Conservation (phyloP, 2,329 filamentous ascomycete species). For the Botrytis pseudocinerea region DNA sequence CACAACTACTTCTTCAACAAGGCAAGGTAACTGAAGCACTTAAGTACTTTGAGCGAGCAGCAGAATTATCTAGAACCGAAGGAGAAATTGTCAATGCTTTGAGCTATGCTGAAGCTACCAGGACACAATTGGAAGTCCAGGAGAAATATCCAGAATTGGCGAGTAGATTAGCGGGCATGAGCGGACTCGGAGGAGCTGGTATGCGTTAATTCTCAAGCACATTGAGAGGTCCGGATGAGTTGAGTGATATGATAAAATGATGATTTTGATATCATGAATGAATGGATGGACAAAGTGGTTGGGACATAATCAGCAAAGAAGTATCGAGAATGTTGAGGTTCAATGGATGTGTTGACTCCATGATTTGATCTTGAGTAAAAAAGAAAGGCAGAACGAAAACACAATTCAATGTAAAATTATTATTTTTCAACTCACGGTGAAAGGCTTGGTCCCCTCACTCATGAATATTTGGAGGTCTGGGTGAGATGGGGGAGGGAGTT, state of each 20-base stretch:
- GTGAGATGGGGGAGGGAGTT: background rate
- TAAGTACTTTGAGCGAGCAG: constrained; percentile 94
- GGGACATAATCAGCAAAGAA: background rate
- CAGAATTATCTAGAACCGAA: constrained; percentile 90
- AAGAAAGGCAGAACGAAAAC: constrained; percentile 17
- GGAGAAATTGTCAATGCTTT: constrained; percentile 95
- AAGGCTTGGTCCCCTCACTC: background rate
- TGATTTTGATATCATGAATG: background rate
- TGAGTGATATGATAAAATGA: background rate
- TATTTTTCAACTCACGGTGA: background rate
- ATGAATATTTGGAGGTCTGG: background rate
- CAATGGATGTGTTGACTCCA: constrained; percentile 20
- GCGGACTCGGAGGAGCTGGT: constrained; percentile 38
- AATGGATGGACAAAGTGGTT: background rate
- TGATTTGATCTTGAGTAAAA: constrained; percentile 19
- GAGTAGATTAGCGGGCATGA: constrained; percentile 66
- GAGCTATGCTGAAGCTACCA: constrained; percentile 93
- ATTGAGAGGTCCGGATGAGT: background rate
- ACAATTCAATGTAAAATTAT: constrained; percentile 20
- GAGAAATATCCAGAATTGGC: constrained; percentile 83
- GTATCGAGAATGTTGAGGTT: constrained; percentile 5
- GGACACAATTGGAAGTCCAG: constrained; percentile 91
- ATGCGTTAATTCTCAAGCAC: constrained; percentile 34
- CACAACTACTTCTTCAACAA: constrained; percentile 93
- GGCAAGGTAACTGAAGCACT: constrained; percentile 95